A percentile compares a stretch with the other conserved stretches of the same genome.
These are phyloP conservation scores for Sugiyamaella americana DNA, from an alignment of 805 yeast genomes.

Conservation along the genomic window DNA sequence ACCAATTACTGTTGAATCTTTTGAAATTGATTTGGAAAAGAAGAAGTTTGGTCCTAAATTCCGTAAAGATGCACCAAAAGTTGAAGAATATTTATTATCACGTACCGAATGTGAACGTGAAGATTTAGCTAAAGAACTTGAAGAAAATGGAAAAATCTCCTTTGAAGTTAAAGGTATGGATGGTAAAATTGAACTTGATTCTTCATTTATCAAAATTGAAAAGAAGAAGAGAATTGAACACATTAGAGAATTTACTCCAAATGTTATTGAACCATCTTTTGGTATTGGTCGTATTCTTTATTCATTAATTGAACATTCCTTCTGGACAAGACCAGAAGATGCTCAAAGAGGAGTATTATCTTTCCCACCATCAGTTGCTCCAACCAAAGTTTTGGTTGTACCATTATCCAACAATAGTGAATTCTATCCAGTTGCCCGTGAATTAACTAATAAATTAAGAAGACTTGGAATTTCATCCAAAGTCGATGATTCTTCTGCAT, in stretches of 20 bases:
- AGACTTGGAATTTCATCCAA: conserved; percentile 83
- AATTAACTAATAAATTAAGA: conserved; percentile 67
- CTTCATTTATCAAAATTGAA: conserved; percentile 64
- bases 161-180: conserved; percentile 63
- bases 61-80: conserved; percentile 93
- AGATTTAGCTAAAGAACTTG: conserved; percentile 63
- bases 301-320: conserved; percentile 86
- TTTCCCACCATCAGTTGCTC: conserved; percentile 93
- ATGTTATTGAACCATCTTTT: conserved; percentile 97
- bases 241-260: conserved; percentile 91
- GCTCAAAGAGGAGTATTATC: conserved; percentile 84
- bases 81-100: conserved; percentile 68
- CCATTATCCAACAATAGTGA: conserved; percentile 85
- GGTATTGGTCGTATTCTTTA: conserved; percentile 98
- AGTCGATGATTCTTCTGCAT: conserved; percentile 94
- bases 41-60: conserved; percentile 97
- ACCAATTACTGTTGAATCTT: conserved; percentile 76
- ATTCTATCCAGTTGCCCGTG: conserved; percentile 65
- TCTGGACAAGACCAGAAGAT: conserved; percentile 92
- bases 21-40: conserved; percentile 82
- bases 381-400: conserved; percentile 92
- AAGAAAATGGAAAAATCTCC: conserved; percentile 53
- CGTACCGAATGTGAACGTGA: conserved; percentile 85
- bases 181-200: conserved; percentile 61
- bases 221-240: conserved; percentile 79